phyloP scores from a whole-genome alignment of 2,329 filamentous ascomycete species.

The Tolypocladium amazonense region DNA sequence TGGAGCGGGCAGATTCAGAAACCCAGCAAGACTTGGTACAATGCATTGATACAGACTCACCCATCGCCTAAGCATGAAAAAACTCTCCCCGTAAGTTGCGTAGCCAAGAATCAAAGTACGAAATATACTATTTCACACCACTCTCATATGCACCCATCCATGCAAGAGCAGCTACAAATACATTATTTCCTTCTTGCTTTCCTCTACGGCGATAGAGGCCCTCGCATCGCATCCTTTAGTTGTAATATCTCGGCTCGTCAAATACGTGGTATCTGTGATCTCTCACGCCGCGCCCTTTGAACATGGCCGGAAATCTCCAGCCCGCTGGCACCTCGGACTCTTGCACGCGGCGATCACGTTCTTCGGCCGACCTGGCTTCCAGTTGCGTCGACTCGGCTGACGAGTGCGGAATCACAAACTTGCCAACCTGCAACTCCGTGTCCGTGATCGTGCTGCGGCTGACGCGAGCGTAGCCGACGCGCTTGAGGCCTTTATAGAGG shows the following conservation, averaged over 20 bases:
- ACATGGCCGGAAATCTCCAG: conserved; percentile 73
- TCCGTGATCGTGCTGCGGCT: conserved; percentile 89
- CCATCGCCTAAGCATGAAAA: not conserved
- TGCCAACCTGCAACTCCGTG: conserved; percentile 92
- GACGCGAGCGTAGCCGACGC: conserved; percentile 82
- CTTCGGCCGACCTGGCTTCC: conserved; percentile 33
- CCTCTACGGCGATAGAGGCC: not conserved
- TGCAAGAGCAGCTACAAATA: not conserved
- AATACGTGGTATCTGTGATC: conserved; percentile 95
- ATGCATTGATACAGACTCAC: too few relatives aligned
- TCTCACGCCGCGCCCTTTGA: conserved; percentile 75
- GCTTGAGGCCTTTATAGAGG: conserved; percentile 77
- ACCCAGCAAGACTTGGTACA: too few relatives aligned
- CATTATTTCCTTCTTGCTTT: not conserved
- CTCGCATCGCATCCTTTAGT: conserved; percentile 12
- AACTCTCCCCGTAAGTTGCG: not conserved
- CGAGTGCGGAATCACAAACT: conserved; percentile 70
- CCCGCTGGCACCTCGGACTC: conserved; percentile 70
- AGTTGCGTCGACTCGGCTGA: conserved; percentile 42
- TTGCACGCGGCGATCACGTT: conserved; percentile 46
- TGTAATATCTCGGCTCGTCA: conserved; percentile 71
- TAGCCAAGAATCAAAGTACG: not conserved
- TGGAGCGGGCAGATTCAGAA: too few relatives aligned
- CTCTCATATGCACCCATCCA: not conserved
- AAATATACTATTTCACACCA: not conserved